Base-by-base conservation (phyloP, 768 basidiomycete species). In the Grammothele lineata region DNA sequence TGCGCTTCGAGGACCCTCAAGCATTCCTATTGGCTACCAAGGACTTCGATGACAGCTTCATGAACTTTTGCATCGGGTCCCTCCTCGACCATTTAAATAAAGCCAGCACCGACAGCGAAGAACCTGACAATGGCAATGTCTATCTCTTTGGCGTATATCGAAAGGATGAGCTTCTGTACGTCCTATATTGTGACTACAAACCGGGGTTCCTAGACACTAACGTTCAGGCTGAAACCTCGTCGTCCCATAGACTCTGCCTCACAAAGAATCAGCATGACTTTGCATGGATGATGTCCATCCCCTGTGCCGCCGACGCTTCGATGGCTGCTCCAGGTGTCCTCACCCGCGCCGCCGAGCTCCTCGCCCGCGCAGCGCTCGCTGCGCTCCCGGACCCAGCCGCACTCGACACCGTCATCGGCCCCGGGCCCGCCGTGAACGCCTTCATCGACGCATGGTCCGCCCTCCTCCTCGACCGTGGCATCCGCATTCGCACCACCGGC, bases 391-490 rank as follows among this genome's bases (percentile, higher is more conserved):
- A 50, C 21, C 39, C 43, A 18, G 21, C 34, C 5, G 30, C n/a
- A 10, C 17, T 27, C 19, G 32, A 25, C 24, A 39, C 36, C 26
- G 5, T 24, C 15, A 38, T 43, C 40, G 52, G 52, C 2, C 52
- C 45, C 10, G 21, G 24, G 1, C 22, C 15, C 18, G 21, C 47
- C 12, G 53, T 48, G 6, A 21, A 51, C 23, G 25, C 45, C 1
- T 45, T 57, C 52, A 19, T 51, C 22, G 27, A 37, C 2, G 18
- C 33, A 10, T 57, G 52, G 52, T 18, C 39, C 21, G 7, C 35
- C 4, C 30, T 38, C 19, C 34, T 46, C 49, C 12, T 10, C 7
- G n/a, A 40, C 2, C 45, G 33, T 10, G 49, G 50, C 1, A n/a
- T 45, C 6, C 23, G n/a, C 19, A 8, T 51, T 14, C 34, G 41